Conservation (phyloP, 1,139 yeast genomes). For the Pichia inconspicua region DNA sequence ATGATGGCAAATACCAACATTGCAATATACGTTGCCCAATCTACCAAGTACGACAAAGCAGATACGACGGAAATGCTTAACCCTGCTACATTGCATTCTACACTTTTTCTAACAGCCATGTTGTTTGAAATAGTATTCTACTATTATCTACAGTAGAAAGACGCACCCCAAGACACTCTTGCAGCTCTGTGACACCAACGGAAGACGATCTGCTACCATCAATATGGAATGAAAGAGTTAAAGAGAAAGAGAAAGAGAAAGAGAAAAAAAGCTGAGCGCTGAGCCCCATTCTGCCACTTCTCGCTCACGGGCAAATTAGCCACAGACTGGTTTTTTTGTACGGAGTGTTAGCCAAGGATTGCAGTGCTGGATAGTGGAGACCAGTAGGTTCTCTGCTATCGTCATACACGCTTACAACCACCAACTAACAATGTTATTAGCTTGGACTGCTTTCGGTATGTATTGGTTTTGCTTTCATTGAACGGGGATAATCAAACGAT, state of each 20-base stretch:
- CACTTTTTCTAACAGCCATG: background rate
- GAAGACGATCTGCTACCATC: too few species aligned
- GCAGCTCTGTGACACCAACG: too few species aligned
- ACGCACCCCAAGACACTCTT: too few species aligned
- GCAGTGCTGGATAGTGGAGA: background rate
- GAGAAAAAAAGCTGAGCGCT: background rate
- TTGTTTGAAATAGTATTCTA: too few species aligned
- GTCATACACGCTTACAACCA: background rate
- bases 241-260: too few species aligned
- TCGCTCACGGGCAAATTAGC: background rate
- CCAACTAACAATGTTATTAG: conserved; percentile 20
- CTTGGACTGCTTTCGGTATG: conserved; percentile 32
- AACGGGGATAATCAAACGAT: too few species aligned
- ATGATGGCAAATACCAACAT: conserved; percentile 26
- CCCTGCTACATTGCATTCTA: background rate
- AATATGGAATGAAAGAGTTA: too few species aligned
- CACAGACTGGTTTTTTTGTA: background rate
- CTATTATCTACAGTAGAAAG: too few species aligned
- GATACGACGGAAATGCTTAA: conserved; percentile 19
- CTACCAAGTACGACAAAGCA: conserved; percentile 29
- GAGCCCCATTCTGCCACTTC: background rate
- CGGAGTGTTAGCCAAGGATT: background rate
- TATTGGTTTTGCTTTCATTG: background rate
- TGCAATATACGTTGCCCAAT: conserved; percentile 23
- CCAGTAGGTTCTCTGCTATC: background rate